phyloP scores from a whole-genome alignment of 2,329 filamentous ascomycete genomes.

The Phyllosticta citrichinensis region DNA sequence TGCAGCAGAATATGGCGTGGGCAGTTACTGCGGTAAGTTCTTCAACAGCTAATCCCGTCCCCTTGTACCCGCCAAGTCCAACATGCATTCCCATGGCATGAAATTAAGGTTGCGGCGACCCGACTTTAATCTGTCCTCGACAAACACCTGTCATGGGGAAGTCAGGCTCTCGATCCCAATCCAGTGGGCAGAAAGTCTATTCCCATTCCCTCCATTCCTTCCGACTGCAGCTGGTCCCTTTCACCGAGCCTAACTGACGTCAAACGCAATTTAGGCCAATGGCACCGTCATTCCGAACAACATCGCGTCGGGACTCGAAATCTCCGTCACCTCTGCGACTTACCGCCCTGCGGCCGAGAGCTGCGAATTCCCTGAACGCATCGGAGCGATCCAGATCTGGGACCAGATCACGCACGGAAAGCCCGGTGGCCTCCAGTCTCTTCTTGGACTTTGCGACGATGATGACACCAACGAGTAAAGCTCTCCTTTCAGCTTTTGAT shows the following conservation, averaged over 20 bases:
- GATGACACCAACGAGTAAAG: neutral
- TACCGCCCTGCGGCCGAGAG: slow-evolving; percentile 26
- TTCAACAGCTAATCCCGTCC: slow-evolving; percentile 7
- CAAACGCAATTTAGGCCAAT: slow-evolving; percentile 22
- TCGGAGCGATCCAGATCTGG: slow-evolving; percentile 21
- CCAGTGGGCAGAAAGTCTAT: neutral
- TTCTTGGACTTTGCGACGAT: neutral
- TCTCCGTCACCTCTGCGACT: slow-evolving; percentile 30
- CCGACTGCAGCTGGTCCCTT: neutral
- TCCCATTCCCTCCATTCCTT: neutral
- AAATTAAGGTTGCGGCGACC: neutral
- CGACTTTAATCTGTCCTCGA: neutral
- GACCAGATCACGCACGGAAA: slow-evolving; percentile 16
- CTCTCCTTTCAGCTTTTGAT: neutral
- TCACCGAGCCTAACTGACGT: neutral
- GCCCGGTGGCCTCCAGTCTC: slow-evolving; percentile 13
- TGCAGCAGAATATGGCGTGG: slow-evolving; percentile 19
- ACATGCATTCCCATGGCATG: neutral
- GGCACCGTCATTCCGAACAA: slow-evolving; percentile 23
- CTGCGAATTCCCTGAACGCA: slow-evolving; percentile 28
- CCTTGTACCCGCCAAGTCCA: neutral
- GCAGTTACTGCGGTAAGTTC: slow-evolving; percentile 12
- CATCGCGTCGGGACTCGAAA: slow-evolving; percentile 26
- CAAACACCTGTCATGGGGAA: neutral
- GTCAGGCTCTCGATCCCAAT: neutral